phyloP scores from a whole-genome alignment of 2,329 filamentous ascomycete species.

The Cladosporium colombiae region DNA sequence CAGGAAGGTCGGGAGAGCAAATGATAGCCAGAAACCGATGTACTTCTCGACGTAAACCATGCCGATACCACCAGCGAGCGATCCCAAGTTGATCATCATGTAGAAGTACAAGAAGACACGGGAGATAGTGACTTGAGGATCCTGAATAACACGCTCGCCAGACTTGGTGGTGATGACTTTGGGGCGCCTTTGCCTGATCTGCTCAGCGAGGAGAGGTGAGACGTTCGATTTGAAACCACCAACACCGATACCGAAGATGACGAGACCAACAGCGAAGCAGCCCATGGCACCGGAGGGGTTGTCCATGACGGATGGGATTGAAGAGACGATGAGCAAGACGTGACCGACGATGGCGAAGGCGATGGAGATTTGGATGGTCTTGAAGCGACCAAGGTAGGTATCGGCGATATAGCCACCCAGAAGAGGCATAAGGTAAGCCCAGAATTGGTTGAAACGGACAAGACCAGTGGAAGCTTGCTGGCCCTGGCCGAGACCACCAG shows the following conservation, averaged over 20 bases:
- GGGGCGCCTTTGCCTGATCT: slow-evolving; percentile 44
- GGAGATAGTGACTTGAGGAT: slow-evolving; percentile 49
- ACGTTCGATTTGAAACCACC: slow-evolving; percentile 84
- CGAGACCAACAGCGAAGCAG: slow-evolving; percentile 63
- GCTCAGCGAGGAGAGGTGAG: slow-evolving; percentile 51
- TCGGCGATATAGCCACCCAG: slow-evolving; percentile 60
- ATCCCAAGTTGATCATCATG: slow-evolving; percentile 70
- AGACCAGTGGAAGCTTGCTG: slow-evolving; percentile 48
- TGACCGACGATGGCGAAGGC: slow-evolving; percentile 66
- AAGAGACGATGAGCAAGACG: slow-evolving; percentile 64
- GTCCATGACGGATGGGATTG: slow-evolving; percentile 64
- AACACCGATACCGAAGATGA: slow-evolving; percentile 72
- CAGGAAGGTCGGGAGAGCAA: slow-evolving; percentile 61
- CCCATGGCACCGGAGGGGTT: slow-evolving; percentile 58
- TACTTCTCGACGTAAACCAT: slow-evolving; percentile 64
- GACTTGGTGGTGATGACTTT: slow-evolving; percentile 42
- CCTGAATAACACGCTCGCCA: slow-evolving; percentile 50
- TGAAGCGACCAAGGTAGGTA: slow-evolving; percentile 67
- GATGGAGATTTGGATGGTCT: slow-evolving; percentile 67
- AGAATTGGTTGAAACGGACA: slow-evolving; percentile 51
- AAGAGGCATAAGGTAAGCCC: slow-evolving; percentile 49
- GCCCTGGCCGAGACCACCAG: slow-evolving; percentile 43
- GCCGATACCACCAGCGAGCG: slow-evolving; percentile 58
- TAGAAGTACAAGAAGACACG: slow-evolving; percentile 65
- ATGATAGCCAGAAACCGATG: slow-evolving; percentile 67